These are phyloP conservation scores for Rhizoclosmatium sp. DNA, from an alignment of 192 early-diverging fungal species.

Conservation along the genomic window DNA sequence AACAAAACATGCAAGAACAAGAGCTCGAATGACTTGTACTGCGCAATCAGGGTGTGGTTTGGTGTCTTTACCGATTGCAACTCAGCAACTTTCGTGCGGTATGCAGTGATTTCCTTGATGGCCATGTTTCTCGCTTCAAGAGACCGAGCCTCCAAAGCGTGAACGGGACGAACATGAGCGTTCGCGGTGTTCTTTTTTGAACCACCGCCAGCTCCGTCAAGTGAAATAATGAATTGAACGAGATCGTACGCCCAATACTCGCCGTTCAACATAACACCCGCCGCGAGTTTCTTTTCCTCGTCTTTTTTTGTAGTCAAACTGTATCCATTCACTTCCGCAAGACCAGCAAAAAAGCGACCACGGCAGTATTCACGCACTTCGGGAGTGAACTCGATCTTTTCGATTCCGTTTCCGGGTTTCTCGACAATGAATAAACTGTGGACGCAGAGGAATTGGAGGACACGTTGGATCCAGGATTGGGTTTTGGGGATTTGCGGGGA, in stretches of 20 bases:
- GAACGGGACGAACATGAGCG: slow-evolving; percentile 4
- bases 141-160: slow-evolving; percentile 21
- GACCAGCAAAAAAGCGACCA: slow-evolving; percentile 65
- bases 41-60: slow-evolving; percentile 54
- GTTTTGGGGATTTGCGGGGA: slow-evolving; percentile 78
- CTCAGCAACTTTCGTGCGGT: slow-evolving; percentile 22
- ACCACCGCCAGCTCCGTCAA: slow-evolving; percentile 24
- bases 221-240: slow-evolving; percentile 54
- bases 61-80: neutral
- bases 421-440: slow-evolving; percentile 77
- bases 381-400: slow-evolving; percentile 29
- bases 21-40: slow-evolving; percentile 75
- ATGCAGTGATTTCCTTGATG: slow-evolving; percentile 26
- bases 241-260: slow-evolving; percentile 68
- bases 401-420: slow-evolving; percentile 51
- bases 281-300: slow-evolving; percentile 29
- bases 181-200: neutral
- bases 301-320: slow-evolving; percentile 45
- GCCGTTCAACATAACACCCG: slow-evolving; percentile 65
- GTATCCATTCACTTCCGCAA: slow-evolving; percentile 75
- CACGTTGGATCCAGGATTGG: slow-evolving; percentile 72
- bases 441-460: slow-evolving; percentile 74
- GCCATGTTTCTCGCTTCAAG: slow-evolving; percentile 37
- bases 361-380: slow-evolving; percentile 65
- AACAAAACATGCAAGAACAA: slow-evolving; percentile 74